phyloP scores from a whole-genome alignment of 192 early-diverging fungal genomes.

The Phlyctochytrium bullatum region DNA sequence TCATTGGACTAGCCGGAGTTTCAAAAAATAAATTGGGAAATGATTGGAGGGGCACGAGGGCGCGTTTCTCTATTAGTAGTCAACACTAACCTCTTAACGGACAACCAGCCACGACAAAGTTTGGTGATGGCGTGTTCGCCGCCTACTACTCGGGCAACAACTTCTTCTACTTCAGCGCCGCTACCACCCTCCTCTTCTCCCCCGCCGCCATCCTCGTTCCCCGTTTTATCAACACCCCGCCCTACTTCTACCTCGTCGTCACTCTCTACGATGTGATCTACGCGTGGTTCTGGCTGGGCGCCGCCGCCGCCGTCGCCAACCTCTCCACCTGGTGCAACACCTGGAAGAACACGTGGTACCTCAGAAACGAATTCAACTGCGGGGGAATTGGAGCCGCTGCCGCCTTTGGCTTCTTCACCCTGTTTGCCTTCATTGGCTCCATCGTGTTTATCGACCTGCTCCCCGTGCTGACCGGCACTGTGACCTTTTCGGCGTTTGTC shows the following conservation, averaged over 20 bases:
- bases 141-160: too few relatives aligned
- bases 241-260: slow-evolving; percentile 14
- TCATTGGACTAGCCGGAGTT: too few relatives aligned
- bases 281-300: background rate
- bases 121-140: too few relatives aligned
- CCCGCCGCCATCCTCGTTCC: background rate
- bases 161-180: background rate
- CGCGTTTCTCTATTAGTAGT: too few relatives aligned
- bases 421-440: background rate
- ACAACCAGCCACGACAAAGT: too few relatives aligned
- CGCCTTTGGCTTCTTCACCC: slow-evolving; percentile 8
- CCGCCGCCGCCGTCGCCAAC: slow-evolving; percentile 7
- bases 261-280: slow-evolving; percentile 4
- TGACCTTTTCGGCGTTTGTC: background rate
- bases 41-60: too few relatives aligned
- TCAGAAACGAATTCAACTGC: slow-evolving; percentile 9
- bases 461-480: background rate
- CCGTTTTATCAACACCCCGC: slow-evolving; percentile 12
- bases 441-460: background rate
- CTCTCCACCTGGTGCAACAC: background rate
- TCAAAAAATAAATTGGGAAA: too few relatives aligned
- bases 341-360: background rate
- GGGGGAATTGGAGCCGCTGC: slow-evolving; percentile 5
- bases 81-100: too few relatives aligned
- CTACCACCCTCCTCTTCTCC: slow-evolving; percentile 2